Evolutionary conservation across 495 filamentous ascomycete species (phyloP).

Genomic region (Penicillium crystallinum): DNA sequence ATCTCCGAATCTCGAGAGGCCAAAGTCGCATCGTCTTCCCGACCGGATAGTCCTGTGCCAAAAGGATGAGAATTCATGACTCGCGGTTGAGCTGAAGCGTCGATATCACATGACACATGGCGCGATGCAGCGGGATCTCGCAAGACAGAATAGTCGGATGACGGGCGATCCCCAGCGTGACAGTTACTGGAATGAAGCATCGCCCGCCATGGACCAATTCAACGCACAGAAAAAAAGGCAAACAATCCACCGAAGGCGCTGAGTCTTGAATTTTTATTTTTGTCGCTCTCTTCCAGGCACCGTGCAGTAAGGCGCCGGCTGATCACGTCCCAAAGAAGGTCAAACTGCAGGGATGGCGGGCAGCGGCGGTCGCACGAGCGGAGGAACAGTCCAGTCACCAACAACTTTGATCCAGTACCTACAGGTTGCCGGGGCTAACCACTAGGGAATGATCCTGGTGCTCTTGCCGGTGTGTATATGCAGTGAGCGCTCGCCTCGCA

Average conservation of each 20-base stretch:
- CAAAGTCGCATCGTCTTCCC: constrained; percentile 5
- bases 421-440: background rate
- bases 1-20: constrained; percentile 5
- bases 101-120: constrained; percentile 24
- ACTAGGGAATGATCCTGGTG: background rate
- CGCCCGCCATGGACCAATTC: constrained; percentile 13
- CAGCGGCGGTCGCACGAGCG: constrained; percentile 8
- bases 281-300: constrained; percentile 9
- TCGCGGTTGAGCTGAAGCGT: constrained; percentile 6
- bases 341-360: constrained; percentile 8
- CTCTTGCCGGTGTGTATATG: background rate
- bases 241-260: background rate
- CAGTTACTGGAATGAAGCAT: constrained; percentile 19
- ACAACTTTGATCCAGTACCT: background rate
- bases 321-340: constrained; percentile 5
- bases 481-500: background rate
- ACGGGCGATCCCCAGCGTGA: constrained; percentile 6
- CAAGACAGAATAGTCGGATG: constrained; percentile 3
- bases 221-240: background rate
- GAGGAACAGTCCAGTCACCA: constrained; percentile 2
- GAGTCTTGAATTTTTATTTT: background rate
- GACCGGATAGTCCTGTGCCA: background rate
- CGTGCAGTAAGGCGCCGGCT: constrained; percentile 1
- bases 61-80: constrained; percentile 17
- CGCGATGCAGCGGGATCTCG: constrained; percentile 4